These are phyloP conservation scores for Reutealis trisperma DNA, from an alignment of 345 rosid genomes.

Conservation along the genomic window DNA sequence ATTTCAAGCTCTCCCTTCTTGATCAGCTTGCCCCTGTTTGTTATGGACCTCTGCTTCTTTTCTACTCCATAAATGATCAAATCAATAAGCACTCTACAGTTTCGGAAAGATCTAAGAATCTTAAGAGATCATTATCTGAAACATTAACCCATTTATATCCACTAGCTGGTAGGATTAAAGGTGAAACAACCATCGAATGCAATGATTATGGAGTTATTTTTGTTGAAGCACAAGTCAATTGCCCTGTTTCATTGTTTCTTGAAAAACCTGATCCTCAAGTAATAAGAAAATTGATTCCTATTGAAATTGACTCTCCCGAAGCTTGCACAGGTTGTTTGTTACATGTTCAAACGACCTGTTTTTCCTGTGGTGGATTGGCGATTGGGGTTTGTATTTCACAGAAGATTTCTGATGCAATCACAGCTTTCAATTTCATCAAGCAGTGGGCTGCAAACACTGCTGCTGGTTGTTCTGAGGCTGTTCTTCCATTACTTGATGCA, in stretches of 20 bases:
- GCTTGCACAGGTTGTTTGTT: not conserved
- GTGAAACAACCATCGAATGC: conserved; percentile 26
- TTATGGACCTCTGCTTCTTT: conserved; percentile 13
- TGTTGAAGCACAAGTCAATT: conserved; percentile 36
- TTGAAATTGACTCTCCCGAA: conserved; percentile 15
- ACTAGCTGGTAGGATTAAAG: conserved; percentile 24
- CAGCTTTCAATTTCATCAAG: conserved; percentile 7
- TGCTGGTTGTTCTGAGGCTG: not conserved
- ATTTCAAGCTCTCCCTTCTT: conserved; percentile 20
- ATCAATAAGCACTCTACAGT: too few relatives aligned
- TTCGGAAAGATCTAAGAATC: conserved; percentile 1
- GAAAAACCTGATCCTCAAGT: conserved; percentile 22
- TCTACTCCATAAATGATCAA: conserved; percentile 12
- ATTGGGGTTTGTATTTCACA: conserved; percentile 17
- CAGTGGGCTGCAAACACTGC: conserved; percentile 17
- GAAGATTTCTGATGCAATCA: conserved; percentile 17
- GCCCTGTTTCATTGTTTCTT: conserved; percentile 33
- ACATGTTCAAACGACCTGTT: conserved; percentile 13
- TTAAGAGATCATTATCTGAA: conserved; percentile 46
- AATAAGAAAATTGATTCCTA: conserved; percentile 34
- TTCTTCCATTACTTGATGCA: not conserved
- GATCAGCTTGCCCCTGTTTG: conserved; percentile 22
- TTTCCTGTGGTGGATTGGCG: conserved; percentile 22
- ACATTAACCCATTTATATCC: conserved; percentile 47
- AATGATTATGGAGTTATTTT: conserved; percentile 42